Evolutionary conservation across 225 moss, liverwort and hornwort genomes (phyloP), one percentile per base, ranked within the genome.

Genomic region (Sphagnum tenellum): DNA sequence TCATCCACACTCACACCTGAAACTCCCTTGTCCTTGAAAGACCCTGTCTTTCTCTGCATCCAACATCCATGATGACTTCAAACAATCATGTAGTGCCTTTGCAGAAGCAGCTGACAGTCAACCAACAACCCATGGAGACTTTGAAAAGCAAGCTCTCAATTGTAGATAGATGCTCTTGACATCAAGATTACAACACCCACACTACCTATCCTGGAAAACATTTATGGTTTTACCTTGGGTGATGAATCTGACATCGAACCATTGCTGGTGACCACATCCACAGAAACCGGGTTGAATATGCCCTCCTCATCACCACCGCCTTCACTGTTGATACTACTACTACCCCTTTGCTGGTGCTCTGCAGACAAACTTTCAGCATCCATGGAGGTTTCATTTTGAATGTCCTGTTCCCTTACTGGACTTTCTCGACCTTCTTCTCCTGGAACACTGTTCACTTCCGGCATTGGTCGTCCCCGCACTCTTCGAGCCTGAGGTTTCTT

Each of bases 401-500:
- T 49, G 69, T 94, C 84, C 5, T 73, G 66, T 49, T 64, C 69
- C 51, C 68, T 72, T 11, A 66, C 65, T 61, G 72, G 68, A 63
- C 49, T 69, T 6, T 84, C 84, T 62, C 57, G 69, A 54, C 74
- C 59, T 49, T 83, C 79, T 48, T 79, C 83, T 67, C 76, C 83
- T 50, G 69, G 67, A 64, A 69, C 71, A 60, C 74, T 79, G 69
- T 64, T 76, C 11, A 70, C 72, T 71, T 80, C 84, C 46, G 80
- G 71, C 29, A 65, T 49, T 29, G 77, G 77, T 4, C 84, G 80
- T 3, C 80, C 75, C 62, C 77, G 75, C 61, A 73, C 75, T 71
- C 75, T 81, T 72, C 79, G 81, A 70, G 79, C 61, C 72, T 87
- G 88, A 71, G 70, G 63, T 80, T 82, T 94, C 79, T 71, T 89